Evolutionary conservation across 2,329 filamentous ascomycete genomes (phyloP).

Genomic region (Cladophialophora yegresii): DNA sequence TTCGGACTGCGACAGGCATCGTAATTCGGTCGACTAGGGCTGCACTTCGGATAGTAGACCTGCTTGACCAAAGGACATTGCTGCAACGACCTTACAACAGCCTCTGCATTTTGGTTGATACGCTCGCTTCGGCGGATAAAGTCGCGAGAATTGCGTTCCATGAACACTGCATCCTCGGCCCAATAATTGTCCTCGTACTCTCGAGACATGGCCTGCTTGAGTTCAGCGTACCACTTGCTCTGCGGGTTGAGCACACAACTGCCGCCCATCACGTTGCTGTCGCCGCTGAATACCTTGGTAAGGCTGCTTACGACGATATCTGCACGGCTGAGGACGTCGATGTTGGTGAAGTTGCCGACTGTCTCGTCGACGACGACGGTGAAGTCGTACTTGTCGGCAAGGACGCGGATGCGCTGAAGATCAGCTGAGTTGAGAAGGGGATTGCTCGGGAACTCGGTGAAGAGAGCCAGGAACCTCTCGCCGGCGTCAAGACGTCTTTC

Average conservation of each 20-base stretch:
- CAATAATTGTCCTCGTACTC: conserved; percentile 90
- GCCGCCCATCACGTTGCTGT: conserved; percentile 98
- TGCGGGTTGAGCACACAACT: conserved; percentile 66
- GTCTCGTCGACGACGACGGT: conserved; percentile 93
- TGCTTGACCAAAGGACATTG: conserved; percentile 67
- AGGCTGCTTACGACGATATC: conserved; percentile 93
- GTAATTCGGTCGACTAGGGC: conserved; percentile 69
- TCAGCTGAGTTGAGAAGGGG: conserved; percentile 84
- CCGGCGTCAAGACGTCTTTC: conserved; percentile 70
- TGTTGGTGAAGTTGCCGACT: conserved; percentile 93
- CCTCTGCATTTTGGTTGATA: conserved; percentile 82
- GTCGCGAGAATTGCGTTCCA: conserved; percentile 94
- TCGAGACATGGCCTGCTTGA: conserved; percentile 66
- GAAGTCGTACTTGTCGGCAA: conserved; percentile 85
- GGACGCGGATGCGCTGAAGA: conserved; percentile 71
- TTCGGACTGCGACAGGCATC: conserved; percentile 72
- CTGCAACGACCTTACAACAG: conserved; percentile 71
- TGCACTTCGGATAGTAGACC: conserved; percentile 85
- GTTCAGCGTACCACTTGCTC: conserved; percentile 61
- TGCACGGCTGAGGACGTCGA: conserved; percentile 84
- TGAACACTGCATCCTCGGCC: conserved; percentile 89
- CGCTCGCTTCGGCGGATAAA: conserved; percentile 79
- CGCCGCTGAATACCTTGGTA: conserved; percentile 95
- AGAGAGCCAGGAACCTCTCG: conserved; percentile 77
- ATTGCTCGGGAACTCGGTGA: conserved; percentile 94